Base-by-base conservation (phyloP, 2,329 filamentous ascomycete genomes). In the Hirsutella minnesotensis region DNA sequence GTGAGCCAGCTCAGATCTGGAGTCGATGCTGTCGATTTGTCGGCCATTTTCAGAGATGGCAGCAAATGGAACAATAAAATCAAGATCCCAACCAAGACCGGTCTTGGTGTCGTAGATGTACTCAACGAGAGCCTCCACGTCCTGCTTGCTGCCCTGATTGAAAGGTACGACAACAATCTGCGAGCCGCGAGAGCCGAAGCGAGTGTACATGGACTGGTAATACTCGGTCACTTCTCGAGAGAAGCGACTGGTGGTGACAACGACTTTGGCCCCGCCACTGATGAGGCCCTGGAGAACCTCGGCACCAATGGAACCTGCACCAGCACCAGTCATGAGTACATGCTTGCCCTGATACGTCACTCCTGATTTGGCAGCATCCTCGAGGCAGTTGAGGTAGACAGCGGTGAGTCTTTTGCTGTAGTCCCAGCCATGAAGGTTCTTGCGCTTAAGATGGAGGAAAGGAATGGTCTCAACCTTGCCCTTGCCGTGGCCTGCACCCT, bases 401-500 rank as follows among this genome's bases (percentile, higher is more conserved):
- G 86, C 85, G 20, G 92, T 96, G 45, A 98, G 77, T 71, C 94
- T 95, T 77, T 96, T 98, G 79, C 87, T 96, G 72, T 96, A 98
- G 59, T 96, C 89, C 92, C 92, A 98, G 47, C 90, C 90, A 57
- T 95, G 84, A 48, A 89, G 79, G 42, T 86, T 81, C 67, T 94
- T 94, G 64, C 87, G 85, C 77, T 95, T 95, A 45, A 98, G 72
- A 62, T 98, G 92, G 42, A 98, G 69, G 79, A 98, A 98, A 29
- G 92, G 92, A 53, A 98, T 94, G 16, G 92, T 95, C 70, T 96
- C 90, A 44, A 94, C 81, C 72, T 95, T 95, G 63, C 88, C 88
- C 72, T 92, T 94, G 55, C 73, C 68, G 36, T 73, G 67, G 46
- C 70, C 75, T 51, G 72, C 74, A 42, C 63, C 61, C 59, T 74